These are phyloP conservation scores for Letharia lupina DNA, from an alignment of 495 filamentous ascomycete species.

Conservation along the genomic window DNA sequence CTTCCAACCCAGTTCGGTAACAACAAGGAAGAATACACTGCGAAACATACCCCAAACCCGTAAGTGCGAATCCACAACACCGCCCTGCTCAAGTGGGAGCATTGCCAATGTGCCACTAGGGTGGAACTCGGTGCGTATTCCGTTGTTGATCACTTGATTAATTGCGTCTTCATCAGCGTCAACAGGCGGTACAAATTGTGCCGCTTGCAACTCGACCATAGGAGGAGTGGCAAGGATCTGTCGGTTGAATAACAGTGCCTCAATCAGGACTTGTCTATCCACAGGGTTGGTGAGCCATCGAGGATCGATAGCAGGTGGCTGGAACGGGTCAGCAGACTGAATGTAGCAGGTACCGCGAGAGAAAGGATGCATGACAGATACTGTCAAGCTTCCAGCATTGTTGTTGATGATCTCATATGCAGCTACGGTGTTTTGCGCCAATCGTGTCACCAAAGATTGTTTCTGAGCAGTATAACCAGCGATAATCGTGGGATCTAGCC, in stretches of 20 bases:
- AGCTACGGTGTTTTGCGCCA: conserved; percentile 23
- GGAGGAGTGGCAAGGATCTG: conserved; percentile 27
- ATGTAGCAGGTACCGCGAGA: conserved; percentile 34
- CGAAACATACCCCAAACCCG: conserved; percentile 35
- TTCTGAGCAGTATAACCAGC: conserved; percentile 25
- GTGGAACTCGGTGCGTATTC: conserved; percentile 38
- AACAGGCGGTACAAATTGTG: conserved; percentile 27
- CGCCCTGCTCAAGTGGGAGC: conserved; percentile 39
- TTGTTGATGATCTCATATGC: conserved; percentile 30
- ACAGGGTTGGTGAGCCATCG: conserved; percentile 31
- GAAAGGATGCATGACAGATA: conserved; percentile 36
- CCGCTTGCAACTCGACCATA: conserved; percentile 26
- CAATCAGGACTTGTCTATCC: conserved; percentile 33
- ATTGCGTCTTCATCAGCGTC: conserved; percentile 26
- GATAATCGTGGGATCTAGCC: conserved; percentile 23
- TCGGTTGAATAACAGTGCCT: conserved; percentile 27
- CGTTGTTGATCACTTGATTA: conserved; percentile 27
- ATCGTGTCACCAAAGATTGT: conserved; percentile 21
- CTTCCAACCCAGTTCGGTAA: neutral
- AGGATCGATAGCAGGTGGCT: conserved; percentile 30
- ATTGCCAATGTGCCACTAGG: conserved; percentile 45
- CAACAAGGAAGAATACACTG: neutral
- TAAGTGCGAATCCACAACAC: conserved; percentile 42
- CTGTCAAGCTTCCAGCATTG: conserved; percentile 27
- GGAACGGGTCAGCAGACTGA: conserved; percentile 27